A percentile compares a stretch with the other conserved stretches of the same genome.
phyloP scores from a whole-genome alignment of 495 filamentous ascomycete species.

The Recurvomyces mirabilis region DNA sequence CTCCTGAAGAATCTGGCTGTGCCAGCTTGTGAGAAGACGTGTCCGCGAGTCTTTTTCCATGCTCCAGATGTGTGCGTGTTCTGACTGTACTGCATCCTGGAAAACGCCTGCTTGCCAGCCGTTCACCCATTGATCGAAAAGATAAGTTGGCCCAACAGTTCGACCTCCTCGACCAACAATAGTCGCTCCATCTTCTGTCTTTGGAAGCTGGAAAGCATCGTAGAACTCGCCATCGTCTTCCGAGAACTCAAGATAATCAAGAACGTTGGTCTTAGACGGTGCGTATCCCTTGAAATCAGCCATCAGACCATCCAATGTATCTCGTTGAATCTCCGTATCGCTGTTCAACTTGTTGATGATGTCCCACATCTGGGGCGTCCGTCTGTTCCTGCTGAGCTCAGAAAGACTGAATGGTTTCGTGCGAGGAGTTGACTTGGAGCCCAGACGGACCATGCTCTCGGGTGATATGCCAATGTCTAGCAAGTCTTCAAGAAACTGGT shows the following conservation, averaged over 20 bases:
- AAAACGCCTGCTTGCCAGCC: constrained; percentile 41
- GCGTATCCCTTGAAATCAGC: constrained; percentile 18
- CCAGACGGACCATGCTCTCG: constrained; percentile 53
- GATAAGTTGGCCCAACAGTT: constrained; percentile 37
- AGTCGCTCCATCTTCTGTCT: constrained; percentile 34
- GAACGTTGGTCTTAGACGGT: constrained; percentile 27
- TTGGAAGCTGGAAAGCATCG: constrained; percentile 44
- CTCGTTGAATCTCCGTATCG: constrained; percentile 20
- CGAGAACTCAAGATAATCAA: constrained; percentile 56
- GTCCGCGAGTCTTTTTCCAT: constrained; percentile 34
- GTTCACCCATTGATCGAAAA: constrained; percentile 46
- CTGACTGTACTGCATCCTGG: background rate
- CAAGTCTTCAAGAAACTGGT: constrained; percentile 65
- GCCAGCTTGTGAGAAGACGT: constrained; percentile 38
- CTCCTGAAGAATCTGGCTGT: constrained; percentile 39
- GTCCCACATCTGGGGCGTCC: constrained; percentile 27
- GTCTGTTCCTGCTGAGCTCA: constrained; percentile 33
- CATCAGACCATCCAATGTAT: constrained; percentile 24
- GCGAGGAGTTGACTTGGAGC: constrained; percentile 45
- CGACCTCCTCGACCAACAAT: constrained; percentile 39
- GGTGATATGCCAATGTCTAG: constrained; percentile 48
- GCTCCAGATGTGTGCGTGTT: constrained; percentile 39
- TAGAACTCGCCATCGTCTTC: constrained; percentile 42
- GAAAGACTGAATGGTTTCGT: constrained; percentile 40
- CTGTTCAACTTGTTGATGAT: constrained; percentile 33